Percentiles rank a stretch among this genome's conserved stretches.
Conservation (phyloP, 805 yeast species). For the Candida ponderosae region DNA sequence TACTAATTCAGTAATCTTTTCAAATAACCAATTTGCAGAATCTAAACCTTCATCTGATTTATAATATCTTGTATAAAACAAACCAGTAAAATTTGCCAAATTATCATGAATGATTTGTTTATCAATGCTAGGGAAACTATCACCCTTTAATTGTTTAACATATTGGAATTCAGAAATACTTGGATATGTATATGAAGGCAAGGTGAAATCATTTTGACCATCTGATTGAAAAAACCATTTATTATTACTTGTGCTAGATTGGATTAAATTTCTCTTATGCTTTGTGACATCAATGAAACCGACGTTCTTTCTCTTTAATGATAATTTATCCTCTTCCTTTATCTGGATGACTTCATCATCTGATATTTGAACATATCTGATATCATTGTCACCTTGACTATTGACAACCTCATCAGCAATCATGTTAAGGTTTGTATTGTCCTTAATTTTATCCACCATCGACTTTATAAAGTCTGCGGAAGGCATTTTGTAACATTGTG, state of each 20-base stretch:
- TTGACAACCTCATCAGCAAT: no score
- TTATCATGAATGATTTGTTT: constrained; percentile 38
- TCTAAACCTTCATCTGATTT: constrained; percentile 63
- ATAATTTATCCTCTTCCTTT: constrained; percentile 34
- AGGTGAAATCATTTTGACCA: no score
- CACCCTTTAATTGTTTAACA: constrained; percentile 26
- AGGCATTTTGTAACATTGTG: no score
- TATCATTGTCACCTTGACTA: no score
- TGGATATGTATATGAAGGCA: neutral
- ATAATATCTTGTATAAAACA: constrained; percentile 68
- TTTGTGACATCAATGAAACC: constrained; percentile 62
- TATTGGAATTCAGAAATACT: neutral
- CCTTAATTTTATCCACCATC: no score
- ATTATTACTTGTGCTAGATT: constrained; percentile 9
- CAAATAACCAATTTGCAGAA: constrained; percentile 63
- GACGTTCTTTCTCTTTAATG: constrained; percentile 37
- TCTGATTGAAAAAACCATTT: constrained; percentile 38
- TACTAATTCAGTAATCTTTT: constrained; percentile 29
- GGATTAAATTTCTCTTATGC: constrained; percentile 17
- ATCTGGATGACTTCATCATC: no score
- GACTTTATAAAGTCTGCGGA: no score
- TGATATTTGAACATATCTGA: no score
- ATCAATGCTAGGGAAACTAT: constrained; percentile 35
- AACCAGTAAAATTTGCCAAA: constrained; percentile 53
- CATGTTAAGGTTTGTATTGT: no score